Conservation (phyloP, 2,329 filamentous ascomycete genomes). For the Chalaropsis ovoidea region DNA sequence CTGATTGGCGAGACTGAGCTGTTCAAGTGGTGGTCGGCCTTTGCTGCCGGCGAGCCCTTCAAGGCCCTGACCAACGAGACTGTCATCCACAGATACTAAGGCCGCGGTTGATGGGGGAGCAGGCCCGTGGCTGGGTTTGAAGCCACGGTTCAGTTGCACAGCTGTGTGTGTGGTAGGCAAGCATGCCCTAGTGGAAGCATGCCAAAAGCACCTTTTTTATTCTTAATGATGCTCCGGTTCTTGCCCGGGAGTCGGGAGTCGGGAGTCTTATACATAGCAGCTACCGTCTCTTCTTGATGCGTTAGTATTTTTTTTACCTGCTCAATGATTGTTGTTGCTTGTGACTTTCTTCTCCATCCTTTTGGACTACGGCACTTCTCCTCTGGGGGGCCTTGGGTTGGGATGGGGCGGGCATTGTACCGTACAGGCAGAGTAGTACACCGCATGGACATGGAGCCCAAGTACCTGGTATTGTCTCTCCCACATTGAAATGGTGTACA, state of each 20-base stretch:
- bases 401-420: too few species aligned
- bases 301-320: neutral
- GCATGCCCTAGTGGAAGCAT: neutral
- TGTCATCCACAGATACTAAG: conserved; percentile 57
- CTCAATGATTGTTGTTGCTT: too few species aligned
- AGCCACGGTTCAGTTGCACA: neutral
- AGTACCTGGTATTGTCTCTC: too few species aligned
- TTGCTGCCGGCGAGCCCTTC: conserved; percentile 56
- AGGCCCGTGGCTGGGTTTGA: neutral
- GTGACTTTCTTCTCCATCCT: too few species aligned
- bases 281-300: neutral
- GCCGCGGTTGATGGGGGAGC: conserved; percentile 45
- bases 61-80: conserved; percentile 80
- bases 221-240: neutral
- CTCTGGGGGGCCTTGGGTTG: too few species aligned
- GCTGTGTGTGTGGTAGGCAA: neutral
- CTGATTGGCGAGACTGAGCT: conserved; percentile 96
- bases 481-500: too few species aligned
- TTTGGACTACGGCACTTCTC: too few species aligned
- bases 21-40: conserved; percentile 91
- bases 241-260: neutral
- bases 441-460: too few species aligned
- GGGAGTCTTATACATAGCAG: neutral
- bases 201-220: conserved; percentile 6
- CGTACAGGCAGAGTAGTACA: too few species aligned